Percentiles rank a stretch among this genome's conserved stretches.
Conservation (phyloP, 805 yeast species). For the Yarrowia sp. region DNA sequence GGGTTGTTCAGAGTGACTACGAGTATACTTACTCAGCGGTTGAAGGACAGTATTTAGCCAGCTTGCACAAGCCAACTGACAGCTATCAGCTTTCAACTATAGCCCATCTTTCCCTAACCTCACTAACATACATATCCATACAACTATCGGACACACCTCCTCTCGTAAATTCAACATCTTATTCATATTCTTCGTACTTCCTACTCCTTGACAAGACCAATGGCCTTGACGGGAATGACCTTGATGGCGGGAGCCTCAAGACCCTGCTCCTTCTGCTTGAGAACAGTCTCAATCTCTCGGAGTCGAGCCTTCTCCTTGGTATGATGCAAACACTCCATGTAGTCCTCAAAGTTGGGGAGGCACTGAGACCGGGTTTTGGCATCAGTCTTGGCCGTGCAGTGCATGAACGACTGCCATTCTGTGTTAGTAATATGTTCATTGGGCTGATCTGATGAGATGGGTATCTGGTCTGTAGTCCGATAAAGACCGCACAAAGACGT, state of each 20-base stretch:
- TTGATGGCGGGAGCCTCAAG: slow-evolving; percentile 34
- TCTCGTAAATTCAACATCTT: too few species aligned
- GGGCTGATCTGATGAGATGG: background rate
- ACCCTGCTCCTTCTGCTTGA: slow-evolving; percentile 31
- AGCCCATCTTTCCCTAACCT: too few species aligned
- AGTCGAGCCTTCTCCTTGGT: slow-evolving; percentile 43
- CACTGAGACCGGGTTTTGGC: slow-evolving; percentile 39
- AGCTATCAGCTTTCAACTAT: too few species aligned
- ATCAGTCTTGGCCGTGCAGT: slow-evolving; percentile 45
- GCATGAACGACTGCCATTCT: slow-evolving; percentile 49
- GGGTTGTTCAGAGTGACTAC: background rate
- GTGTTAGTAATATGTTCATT: slow-evolving; percentile 4
- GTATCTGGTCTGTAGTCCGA: background rate
- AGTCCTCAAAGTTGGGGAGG: slow-evolving; percentile 47
- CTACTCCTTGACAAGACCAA: slow-evolving; percentile 32
- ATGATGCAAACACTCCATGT: slow-evolving; percentile 52
- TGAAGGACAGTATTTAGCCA: too few species aligned
- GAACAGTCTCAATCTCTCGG: slow-evolving; percentile 35
- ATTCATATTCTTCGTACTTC: slow-evolving; percentile 15
- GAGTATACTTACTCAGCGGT: too few species aligned
- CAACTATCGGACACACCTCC: too few species aligned
- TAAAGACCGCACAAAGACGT: too few species aligned
- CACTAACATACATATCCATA: too few species aligned
- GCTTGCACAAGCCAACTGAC: too few species aligned
- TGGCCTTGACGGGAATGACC: slow-evolving; percentile 33